Evolutionary conservation across 805 yeast species (phyloP), one percentile per base, ranked within the genome.

Genomic region (Zygosaccharomyces siamensis): DNA sequence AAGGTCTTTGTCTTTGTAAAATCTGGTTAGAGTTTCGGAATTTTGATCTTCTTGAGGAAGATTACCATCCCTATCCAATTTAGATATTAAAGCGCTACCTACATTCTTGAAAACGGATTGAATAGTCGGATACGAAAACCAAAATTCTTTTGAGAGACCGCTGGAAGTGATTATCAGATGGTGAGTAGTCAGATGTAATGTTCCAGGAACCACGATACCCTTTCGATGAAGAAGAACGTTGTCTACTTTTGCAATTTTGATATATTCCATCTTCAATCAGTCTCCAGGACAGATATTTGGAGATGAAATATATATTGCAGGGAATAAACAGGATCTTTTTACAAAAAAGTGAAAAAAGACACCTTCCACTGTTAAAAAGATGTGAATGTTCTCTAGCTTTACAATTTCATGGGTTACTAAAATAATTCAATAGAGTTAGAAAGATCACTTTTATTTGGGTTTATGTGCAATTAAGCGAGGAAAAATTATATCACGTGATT

Each of bases 111-210:
- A 77, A 1, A 84, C 80, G 41, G 73, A 73, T 42, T 80, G 83
- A 28, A 90, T 81, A 53, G 89, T 79, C 1, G 97, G 97, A 66
- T 89, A 92, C 50, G 95, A 85, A 27, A 89, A 76, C 99, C 98
- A 93, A 27, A 88, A 78, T 64, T 93, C 98, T 49, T 81, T 72
- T 7, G 57, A 57, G 21, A 56, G 63, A 55, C 51, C 54, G 3
- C 49, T 52, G 28, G 72, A 68, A 0, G 80, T 74, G 63, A 85
- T 86, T 31, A 86, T 85, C 57, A 86, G 65, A 67, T 86, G 93
- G 62, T 86, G 90, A 5, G 87, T 79, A 2, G 90, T 84, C 39
- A 86, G 66, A 61, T 83, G 90, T 26, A 86, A 62, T 3, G 82
- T 73, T 1, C 92, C 93, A 10, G 64, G 63, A n/a, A 71, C 63